Base-by-base conservation (phyloP, 73 alveolate species). In the Effrenium voratum region DNA sequence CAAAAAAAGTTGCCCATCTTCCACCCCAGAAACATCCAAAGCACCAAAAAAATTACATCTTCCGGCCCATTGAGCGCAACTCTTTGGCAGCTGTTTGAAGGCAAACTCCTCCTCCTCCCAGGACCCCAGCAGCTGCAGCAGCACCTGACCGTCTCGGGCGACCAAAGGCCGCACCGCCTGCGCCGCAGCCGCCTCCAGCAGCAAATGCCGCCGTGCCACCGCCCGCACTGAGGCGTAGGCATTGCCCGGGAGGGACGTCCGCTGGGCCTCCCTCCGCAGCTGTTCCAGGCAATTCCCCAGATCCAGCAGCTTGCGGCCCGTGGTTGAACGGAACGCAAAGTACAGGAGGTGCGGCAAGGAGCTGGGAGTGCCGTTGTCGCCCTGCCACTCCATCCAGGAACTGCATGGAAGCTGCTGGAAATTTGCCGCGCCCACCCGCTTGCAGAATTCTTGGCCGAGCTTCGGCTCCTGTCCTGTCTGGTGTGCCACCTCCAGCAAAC, bases 381-480 rank as follows among this genome's bases (percentile, higher is more conserved):
- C 57, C 60, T 52, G 16, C 93, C 93, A 84, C 45, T 84, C 79
- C 43, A 84, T 40, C 93, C 93, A 84, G 3, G 28, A 41, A 2
- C 30, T 50, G 26, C 32, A 30, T n/a, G n/a, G n/a, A n/a, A n/a
- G n/a, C n/a, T n/a, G n/a, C n/a, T n/a, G n/a, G n/a, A n/a, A n/a
- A n/a, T n/a, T n/a, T n/a, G n/a, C n/a, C n/a, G n/a, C n/a, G n/a
- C n/a, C n/a, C n/a, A n/a, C 88, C 30, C 38, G 45, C 36, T 32
- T 43, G 66, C 72, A 81, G 73, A 81, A 81, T 45, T 46, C 92
- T 8, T 46, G 49, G 46, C 92, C 47, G 49, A 81, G 46, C n/a
- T n/a, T n/a, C n/a, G n/a, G n/a, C n/a, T n/a, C n/a, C n/a, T n/a
- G n/a, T 70, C 43, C 30, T 66, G 34, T 19, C n/a, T 70, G n/a